A percentile compares a stretch with the other conserved stretches of the same genome.
Evolutionary conservation across 805 yeast species (phyloP).

Genomic region (Suhomyces xylopsoci): DNA sequence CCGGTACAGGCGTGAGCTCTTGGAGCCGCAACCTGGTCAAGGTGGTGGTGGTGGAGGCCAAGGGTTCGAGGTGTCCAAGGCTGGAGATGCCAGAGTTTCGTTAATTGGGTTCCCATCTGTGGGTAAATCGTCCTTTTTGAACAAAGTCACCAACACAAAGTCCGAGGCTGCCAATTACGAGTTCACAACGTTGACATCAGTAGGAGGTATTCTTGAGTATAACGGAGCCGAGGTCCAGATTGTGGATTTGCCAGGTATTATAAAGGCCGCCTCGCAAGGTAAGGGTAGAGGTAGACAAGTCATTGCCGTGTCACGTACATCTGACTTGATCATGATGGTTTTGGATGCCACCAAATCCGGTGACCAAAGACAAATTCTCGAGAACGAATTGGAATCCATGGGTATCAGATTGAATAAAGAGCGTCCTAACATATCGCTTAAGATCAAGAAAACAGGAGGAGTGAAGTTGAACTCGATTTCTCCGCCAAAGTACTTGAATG

Average conservation of each 20-base stretch:
- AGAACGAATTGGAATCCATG: conserved; percentile 86
- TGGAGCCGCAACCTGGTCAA: conserved; percentile 83
- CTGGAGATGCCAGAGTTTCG: conserved; percentile 95
- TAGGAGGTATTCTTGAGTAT: conserved; percentile 92
- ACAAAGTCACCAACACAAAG: conserved; percentile 88
- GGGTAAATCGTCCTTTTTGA: conserved; percentile 88
- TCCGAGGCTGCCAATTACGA: conserved; percentile 94
- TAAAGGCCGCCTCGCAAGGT: conserved; percentile 94
- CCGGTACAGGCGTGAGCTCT: conserved; percentile 80
- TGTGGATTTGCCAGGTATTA: conserved; percentile 97
- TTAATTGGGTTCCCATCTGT: conserved; percentile 97
- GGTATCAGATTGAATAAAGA: conserved; percentile 85
- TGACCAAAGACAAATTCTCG: conserved; percentile 83
- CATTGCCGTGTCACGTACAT: conserved; percentile 92
- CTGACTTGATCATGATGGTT: conserved; percentile 89
- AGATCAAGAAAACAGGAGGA: conserved; percentile 86
- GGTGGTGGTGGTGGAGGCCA: conserved; percentile 73
- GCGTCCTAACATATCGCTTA: conserved; percentile 74
- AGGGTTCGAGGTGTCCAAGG: conserved; percentile 91
- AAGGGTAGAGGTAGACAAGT: conserved; percentile 98
- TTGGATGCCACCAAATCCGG: conserved; percentile 93
- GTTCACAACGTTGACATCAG: conserved; percentile 93
- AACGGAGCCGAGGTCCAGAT: conserved; percentile 97
- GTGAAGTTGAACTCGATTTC: conserved; percentile 75
- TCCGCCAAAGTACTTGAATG: conserved; percentile 81